phyloP scores from a whole-genome alignment of 2,329 filamentous ascomycete genomes.

The Aureobasidium melanogenum region DNA sequence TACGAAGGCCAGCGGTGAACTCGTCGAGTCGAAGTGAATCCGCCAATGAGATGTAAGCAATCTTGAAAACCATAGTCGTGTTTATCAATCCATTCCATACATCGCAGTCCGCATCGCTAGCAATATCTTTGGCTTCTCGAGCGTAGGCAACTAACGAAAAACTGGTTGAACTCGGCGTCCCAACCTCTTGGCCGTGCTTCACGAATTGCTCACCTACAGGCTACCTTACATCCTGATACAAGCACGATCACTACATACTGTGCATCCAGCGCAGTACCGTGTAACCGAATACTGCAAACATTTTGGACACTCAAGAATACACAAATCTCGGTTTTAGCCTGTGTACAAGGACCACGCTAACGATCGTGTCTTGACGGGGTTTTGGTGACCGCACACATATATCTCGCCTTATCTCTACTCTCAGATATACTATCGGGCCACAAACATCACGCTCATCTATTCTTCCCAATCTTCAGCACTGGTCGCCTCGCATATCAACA shows the following conservation, averaged over 20 bases:
- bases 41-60: background rate
- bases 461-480: background rate
- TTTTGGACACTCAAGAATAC: background rate
- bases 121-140: background rate
- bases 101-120: background rate
- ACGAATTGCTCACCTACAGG: background rate
- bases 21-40: background rate
- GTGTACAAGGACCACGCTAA: background rate
- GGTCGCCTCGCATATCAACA: background rate
- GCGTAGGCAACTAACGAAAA: background rate
- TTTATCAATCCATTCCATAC: background rate
- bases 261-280: background rate
- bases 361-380: background rate
- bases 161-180: background rate
- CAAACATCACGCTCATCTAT: background rate
- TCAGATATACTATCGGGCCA: background rate
- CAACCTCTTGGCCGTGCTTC: slow-evolving; percentile 2
- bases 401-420: background rate
- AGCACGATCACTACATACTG: background rate
- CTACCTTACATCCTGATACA: background rate
- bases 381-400: background rate
- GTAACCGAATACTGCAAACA: background rate
- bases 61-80: background rate
- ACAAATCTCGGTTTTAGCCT: background rate
- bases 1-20: background rate